phyloP scores from a whole-genome alignment of 1,284 basidiomycete genomes.

The Leucocoprinus gongylophorus region DNA sequence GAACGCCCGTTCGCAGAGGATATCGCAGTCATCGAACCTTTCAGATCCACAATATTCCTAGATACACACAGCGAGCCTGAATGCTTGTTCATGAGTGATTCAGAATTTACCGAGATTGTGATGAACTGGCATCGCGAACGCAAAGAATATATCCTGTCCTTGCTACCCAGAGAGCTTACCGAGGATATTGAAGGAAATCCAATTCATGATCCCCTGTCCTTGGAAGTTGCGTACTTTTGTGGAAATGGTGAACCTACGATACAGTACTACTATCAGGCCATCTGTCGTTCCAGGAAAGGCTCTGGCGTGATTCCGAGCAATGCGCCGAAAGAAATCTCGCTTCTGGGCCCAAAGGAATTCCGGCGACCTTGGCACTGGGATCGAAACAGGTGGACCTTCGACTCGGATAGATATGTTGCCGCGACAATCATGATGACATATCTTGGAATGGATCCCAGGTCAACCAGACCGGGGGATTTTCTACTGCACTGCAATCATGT shows the following conservation, averaged over 20 bases:
- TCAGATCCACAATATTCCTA: not conserved
- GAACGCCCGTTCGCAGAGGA: constrained; percentile 5
- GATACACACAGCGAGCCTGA: not conserved
- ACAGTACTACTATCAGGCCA: constrained; percentile 1
- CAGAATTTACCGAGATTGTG: not conserved
- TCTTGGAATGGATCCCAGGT: constrained; percentile 1
- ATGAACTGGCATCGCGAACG: not conserved
- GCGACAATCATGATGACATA: not conserved
- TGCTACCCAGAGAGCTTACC: not conserved
- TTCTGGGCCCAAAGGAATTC: not conserved
- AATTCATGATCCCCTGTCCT: not conserved
- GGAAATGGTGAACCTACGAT: not conserved
- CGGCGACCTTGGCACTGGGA: constrained; percentile 4
- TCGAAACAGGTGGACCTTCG: not conserved
- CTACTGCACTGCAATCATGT: not conserved
- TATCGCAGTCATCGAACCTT: constrained; percentile 3
- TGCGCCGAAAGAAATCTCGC: not conserved
- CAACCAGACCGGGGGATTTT: not conserved
- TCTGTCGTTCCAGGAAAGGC: not conserved
- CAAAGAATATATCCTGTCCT: not conserved
- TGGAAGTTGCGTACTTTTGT: constrained; percentile 4
- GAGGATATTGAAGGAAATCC: not conserved
- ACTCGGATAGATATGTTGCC: not conserved
- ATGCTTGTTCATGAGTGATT: constrained; percentile 1
- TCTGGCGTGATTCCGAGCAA: not conserved